Conservation (phyloP, 306 rosid species). For the Trifolium subterraneum region DNA sequence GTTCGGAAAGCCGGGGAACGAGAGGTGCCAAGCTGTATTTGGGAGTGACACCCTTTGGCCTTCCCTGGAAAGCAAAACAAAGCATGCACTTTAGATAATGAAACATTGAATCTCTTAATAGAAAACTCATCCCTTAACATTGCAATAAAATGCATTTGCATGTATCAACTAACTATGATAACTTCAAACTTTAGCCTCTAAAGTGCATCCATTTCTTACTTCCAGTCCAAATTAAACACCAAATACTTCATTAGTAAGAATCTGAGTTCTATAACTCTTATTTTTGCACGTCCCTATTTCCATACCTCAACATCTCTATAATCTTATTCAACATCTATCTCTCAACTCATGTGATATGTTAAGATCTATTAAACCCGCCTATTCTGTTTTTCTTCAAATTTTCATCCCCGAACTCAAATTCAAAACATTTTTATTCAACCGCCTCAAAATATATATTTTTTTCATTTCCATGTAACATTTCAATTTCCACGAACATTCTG, state of each 20-base stretch:
- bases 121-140: background rate
- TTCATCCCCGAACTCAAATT: background rate
- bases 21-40: conserved; percentile 97
- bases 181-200: background rate
- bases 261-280: background rate
- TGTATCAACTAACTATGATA: background rate
- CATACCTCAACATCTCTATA: no score
- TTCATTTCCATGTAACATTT: no score
- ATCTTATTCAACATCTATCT: background rate
- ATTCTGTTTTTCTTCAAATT: background rate
- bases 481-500: background rate
- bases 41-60: conserved; percentile 98
- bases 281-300: no score
- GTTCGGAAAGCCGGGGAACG: conserved; percentile 90
- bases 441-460: background rate
- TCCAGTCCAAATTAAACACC: background rate
- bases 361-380: conserved; percentile 1
- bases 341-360: background rate
- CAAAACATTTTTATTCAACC: background rate
- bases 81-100: background rate
- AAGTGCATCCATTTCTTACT: background rate
- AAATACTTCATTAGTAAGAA: background rate
- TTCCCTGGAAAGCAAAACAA: conserved; percentile 71
- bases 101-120: background rate
- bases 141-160: background rate